Evolutionary conservation across 2,329 filamentous ascomycete genomes (phyloP).

Genomic region (Ustilaginoidea virens): DNA sequence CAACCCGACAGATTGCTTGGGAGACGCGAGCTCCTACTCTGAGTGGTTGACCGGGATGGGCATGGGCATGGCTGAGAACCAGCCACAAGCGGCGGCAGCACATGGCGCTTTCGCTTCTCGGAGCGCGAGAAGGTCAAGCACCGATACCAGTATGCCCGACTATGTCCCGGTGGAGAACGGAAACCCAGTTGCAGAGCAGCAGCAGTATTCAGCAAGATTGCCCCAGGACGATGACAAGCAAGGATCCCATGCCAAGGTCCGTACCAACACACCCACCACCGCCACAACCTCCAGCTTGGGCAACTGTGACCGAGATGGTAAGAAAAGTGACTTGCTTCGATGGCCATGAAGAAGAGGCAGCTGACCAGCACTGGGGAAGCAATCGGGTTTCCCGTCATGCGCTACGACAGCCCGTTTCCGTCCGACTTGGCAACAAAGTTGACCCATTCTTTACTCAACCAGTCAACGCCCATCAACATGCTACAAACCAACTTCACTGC

Average conservation of each 20-base stretch:
- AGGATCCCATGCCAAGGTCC: constrained; percentile 16
- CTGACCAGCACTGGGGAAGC: no score
- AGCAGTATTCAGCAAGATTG: constrained; percentile 9
- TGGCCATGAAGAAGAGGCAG: no score
- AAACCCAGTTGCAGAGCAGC: constrained; percentile 5
- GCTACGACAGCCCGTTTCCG: constrained; percentile 8
- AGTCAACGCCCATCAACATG: constrained; percentile 23
- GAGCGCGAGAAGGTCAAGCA: constrained; percentile 12
- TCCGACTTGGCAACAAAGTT: constrained; percentile 26
- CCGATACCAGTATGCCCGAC: constrained; percentile 28
- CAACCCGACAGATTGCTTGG: constrained; percentile 9
- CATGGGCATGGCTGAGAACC: constrained; percentile 5
- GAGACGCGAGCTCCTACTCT: constrained; percentile 12
- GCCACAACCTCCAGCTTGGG: constrained; percentile 11
- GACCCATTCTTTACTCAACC: constrained; percentile 32
- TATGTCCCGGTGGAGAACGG: constrained; percentile 12
- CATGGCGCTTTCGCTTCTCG: no score
- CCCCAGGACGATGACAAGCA: constrained; percentile 17
- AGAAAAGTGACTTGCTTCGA: no score
- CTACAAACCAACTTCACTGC: constrained; percentile 14
- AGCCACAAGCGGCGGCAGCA: no score
- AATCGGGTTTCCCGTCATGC: constrained; percentile 8
- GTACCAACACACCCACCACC: constrained; percentile 26
- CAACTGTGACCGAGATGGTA: constrained; percentile 8
- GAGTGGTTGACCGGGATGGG: constrained; percentile 13